Conservation (phyloP, 371 early-diverging fungal species). For the Fennellomyces sp. region DNA sequence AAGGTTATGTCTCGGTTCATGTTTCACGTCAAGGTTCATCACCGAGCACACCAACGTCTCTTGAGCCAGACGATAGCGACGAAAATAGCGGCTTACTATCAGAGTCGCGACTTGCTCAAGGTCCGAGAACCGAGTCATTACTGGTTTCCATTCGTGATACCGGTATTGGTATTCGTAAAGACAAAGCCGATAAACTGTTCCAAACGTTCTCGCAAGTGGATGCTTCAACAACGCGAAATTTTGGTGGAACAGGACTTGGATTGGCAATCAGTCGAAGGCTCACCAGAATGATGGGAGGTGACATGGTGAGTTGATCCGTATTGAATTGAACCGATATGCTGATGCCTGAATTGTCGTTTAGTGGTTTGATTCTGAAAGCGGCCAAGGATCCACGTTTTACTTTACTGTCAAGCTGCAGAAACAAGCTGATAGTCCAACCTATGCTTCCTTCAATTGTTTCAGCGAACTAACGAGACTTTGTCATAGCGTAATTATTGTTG, state of each 20-base stretch:
- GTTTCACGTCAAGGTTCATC: neutral
- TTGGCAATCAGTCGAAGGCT: constrained; percentile 54
- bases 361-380: constrained; percentile 54
- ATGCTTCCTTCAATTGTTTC: constrained; percentile 19
- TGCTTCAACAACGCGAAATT: constrained; percentile 54
- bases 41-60: neutral
- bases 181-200: constrained; percentile 56
- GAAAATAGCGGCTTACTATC: neutral
- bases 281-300: constrained; percentile 59
- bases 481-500: constrained; percentile 11
- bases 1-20: constrained; percentile 14
- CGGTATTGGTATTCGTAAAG: constrained; percentile 65
- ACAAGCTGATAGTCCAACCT: constrained; percentile 23
- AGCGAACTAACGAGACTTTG: constrained; percentile 11
- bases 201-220: constrained; percentile 65
- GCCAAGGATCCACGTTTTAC: constrained; percentile 47
- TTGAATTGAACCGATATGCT: neutral
- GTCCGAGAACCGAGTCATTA: constrained; percentile 4
- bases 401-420: constrained; percentile 33
- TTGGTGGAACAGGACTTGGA: constrained; percentile 60
- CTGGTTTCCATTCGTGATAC: constrained; percentile 60
- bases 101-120: neutral
- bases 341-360: neutral
- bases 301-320: constrained; percentile 33
- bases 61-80: too few species aligned